A percentile compares a stretch with the other conserved stretches of the same genome.
Evolutionary conservation across 1,284 basidiomycete species (phyloP).

Genomic region (Phylloporus gajari): DNA sequence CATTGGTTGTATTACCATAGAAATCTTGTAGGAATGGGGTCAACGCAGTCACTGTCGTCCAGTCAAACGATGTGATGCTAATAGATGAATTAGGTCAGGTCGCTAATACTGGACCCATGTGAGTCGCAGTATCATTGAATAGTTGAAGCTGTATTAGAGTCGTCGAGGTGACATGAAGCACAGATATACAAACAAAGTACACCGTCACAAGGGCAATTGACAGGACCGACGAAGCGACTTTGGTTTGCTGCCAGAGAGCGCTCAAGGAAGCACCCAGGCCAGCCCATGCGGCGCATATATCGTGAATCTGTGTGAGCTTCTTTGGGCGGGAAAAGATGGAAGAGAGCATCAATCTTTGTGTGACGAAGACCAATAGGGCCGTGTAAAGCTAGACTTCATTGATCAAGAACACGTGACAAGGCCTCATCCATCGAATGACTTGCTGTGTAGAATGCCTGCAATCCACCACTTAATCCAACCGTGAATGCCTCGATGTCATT

Average conservation of each 20-base stretch:
- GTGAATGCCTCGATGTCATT: too few species aligned
- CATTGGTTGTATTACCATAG: constrained; percentile 1
- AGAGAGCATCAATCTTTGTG: too few species aligned
- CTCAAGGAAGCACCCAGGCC: not conserved
- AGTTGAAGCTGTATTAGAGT: not conserved
- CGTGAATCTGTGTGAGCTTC: not conserved
- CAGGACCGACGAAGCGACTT: constrained; percentile 3
- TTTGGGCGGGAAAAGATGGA: too few species aligned
- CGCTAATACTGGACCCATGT: not conserved
- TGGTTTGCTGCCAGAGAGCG: constrained; percentile 8
- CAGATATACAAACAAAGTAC: not conserved
- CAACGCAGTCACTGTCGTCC: not conserved
- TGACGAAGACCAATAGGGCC: too few species aligned
- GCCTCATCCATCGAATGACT: not conserved
- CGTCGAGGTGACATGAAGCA: constrained; percentile 5
- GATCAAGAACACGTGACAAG: not conserved
- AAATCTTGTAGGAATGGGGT: not conserved
- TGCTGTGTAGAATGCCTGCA: not conserved
- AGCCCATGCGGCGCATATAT: constrained; percentile 2
- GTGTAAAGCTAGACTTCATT: too few species aligned
- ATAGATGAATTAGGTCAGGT: not conserved
- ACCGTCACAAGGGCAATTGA: not conserved
- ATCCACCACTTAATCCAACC: too few species aligned
- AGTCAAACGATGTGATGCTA: not conserved
- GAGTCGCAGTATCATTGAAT: not conserved